phyloP scores from a whole-genome alignment of 768 basidiomycete genomes.

The Phanerodontia chrysosporium region DNA sequence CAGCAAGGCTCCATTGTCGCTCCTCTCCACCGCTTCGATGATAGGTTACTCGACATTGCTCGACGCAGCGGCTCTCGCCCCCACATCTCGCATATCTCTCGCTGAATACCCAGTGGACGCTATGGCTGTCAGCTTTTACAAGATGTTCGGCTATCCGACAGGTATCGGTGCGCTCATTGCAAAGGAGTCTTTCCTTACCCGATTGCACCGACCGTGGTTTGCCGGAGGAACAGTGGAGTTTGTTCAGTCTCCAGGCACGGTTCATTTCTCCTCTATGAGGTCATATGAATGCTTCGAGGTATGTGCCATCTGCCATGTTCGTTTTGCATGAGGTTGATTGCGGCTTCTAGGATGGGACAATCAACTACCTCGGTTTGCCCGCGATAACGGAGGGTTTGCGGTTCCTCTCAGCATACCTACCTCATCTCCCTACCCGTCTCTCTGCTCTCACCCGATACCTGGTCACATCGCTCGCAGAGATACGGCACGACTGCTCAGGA shows the following conservation, averaged over 20 bases:
- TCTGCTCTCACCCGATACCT: slow-evolving; percentile 65
- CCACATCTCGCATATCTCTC: slow-evolving; percentile 66
- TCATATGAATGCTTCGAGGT: slow-evolving; percentile 80
- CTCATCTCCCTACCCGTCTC: slow-evolving; percentile 72
- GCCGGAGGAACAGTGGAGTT: slow-evolving; percentile 79
- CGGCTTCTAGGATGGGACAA: slow-evolving; percentile 66
- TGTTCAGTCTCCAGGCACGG: slow-evolving; percentile 76
- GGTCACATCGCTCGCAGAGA: slow-evolving; percentile 46
- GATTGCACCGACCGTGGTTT: slow-evolving; percentile 75
- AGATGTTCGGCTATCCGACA: slow-evolving; percentile 87
- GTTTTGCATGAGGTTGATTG: slow-evolving; percentile 9
- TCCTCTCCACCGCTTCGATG: slow-evolving; percentile 58
- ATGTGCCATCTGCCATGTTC: slow-evolving; percentile 14
- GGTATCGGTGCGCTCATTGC: slow-evolving; percentile 79
- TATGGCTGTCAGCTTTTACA: slow-evolving; percentile 82
- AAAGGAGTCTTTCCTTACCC: slow-evolving; percentile 59
- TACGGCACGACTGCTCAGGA: slow-evolving; percentile 60
- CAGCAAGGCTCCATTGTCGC: slow-evolving; percentile 61
- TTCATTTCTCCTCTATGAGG: slow-evolving; percentile 56
- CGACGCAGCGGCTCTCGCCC: slow-evolving; percentile 78
- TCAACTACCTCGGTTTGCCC: slow-evolving; percentile 74
- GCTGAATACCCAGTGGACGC: slow-evolving; percentile 69
- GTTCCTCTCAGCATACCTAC: slow-evolving; percentile 74
- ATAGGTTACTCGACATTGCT: slow-evolving; percentile 74
- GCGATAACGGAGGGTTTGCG: slow-evolving; percentile 75